Conservation (phyloP, 805 yeast genomes). For the Ogataea trehalophila region DNA sequence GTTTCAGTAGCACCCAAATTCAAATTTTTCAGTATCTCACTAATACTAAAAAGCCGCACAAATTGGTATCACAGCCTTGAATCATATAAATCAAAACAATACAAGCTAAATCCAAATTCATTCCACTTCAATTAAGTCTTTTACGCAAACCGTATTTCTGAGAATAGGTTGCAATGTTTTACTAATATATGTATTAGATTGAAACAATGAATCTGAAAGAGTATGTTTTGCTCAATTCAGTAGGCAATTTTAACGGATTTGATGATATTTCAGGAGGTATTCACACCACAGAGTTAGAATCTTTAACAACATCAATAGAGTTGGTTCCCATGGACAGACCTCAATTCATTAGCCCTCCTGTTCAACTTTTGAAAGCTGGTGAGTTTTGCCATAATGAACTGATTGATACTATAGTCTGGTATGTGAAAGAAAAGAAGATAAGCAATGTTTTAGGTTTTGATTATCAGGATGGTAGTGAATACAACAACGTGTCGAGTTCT, state of each 20-base stretch:
- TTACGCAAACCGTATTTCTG: too few relatives aligned
- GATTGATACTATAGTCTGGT: conserved; percentile 37
- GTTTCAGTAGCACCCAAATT: neutral
- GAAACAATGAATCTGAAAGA: conserved; percentile 10
- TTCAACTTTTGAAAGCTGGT: neutral
- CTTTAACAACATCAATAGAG: neutral
- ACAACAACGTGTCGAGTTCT: conserved; percentile 21
- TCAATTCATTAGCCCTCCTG: neutral
- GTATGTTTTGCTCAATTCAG: conserved; percentile 1
- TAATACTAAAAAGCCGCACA: too few relatives aligned
- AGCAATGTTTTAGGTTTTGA: conserved; percentile 41
- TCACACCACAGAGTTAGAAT: neutral
- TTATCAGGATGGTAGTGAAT: conserved; percentile 31
- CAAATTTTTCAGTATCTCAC: neutral
- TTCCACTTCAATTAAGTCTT: too few relatives aligned
- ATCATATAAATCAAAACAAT: neutral
- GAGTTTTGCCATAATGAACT: conserved; percentile 28
- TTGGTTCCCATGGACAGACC: neutral
- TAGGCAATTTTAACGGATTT: neutral
- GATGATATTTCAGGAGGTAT: conserved; percentile 1
- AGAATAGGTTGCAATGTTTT: too few relatives aligned
- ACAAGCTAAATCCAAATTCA: neutral
- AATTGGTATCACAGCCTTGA: too few relatives aligned
- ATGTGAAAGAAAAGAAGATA: conserved; percentile 26
- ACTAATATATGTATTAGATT: too few relatives aligned